Evolutionary conservation across 345 rosid species (phyloP), one percentile per base, ranked within the genome.

Genomic region (Schrenkiella parvula): DNA sequence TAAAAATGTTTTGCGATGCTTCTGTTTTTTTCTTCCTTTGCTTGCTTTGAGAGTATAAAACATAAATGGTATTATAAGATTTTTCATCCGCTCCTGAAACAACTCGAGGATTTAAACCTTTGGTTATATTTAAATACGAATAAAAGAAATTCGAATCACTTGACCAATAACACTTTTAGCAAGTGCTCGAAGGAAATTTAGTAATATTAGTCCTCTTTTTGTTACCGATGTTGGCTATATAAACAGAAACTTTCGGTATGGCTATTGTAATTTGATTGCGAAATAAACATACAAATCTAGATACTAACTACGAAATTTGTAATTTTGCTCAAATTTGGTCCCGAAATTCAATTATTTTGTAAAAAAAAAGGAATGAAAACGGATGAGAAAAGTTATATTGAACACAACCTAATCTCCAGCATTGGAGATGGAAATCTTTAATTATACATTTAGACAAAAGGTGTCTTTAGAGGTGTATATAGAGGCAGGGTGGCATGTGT

Each of bases 401-500:
- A 53, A 6, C 25, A 73, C 65, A 64, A 35, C 50, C 43, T 34
- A 55, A 23, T 46, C 62, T 21, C 63, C 68, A 67, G 73, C 68
- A 29, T 15, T 14, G 15, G 14, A 59, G 68, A 58, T 74, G 55
- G 55, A 50, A 51, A 74, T 42, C 8, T 50, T 28, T 39, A 32
- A 63, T n/a, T 14, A 25, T 8, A 1, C n/a, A n/a, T n/a, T n/a
- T n/a, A 55, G 42, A 50, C 61, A 9, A 14, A 51, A 6, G 10
- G 15, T 71, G 79, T 52, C 79, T 68, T 39, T 67, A 59, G 63
- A 42, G 17, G 31, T 39, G 12, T 50, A 22, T 34, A 64, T 51
- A 51, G 79, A 39, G 79, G n/a, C 57, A 68, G 32, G 15, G 23
- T 51, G 13, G 28, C 66, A 26, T 74, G 17, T 17, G 68, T 66